Evolutionary conservation across 352 stramenopile genomes (phyloP).

Genomic region (Phytopythium ostracodes): DNA sequence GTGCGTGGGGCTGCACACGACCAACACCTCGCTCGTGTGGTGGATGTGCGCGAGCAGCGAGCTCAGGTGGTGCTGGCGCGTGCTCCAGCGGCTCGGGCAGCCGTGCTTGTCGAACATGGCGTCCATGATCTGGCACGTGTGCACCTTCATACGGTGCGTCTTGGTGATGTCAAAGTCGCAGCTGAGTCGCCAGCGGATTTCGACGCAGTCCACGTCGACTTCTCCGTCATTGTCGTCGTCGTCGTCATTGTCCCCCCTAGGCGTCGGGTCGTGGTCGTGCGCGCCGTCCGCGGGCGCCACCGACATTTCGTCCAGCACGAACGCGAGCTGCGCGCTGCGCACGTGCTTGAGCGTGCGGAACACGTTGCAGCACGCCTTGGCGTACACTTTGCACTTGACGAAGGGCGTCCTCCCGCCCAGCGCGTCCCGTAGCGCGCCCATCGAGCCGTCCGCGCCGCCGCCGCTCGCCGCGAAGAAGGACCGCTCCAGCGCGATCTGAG

Average conservation of each 20-base stretch:
- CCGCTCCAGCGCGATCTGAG: constrained; percentile 50
- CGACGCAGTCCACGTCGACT: constrained; percentile 55
- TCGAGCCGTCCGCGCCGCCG: constrained; percentile 16
- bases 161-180: constrained; percentile 88
- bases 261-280: constrained; percentile 6
- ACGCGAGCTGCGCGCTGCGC: constrained; percentile 59
- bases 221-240: constrained; percentile 21
- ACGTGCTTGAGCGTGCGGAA: constrained; percentile 85
- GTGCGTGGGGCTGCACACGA: constrained; percentile 57
- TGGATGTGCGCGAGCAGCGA: constrained; percentile 80
- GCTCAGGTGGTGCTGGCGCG: constrained; percentile 67
- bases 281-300: constrained; percentile 19
- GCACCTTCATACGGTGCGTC: constrained; percentile 81
- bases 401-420: constrained; percentile 35
- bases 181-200: constrained; percentile 60
- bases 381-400: constrained; percentile 74
- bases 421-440: constrained; percentile 12
- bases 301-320: constrained; percentile 46
- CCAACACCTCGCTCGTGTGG: constrained; percentile 71
- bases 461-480: constrained; percentile 53
- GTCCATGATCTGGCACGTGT: constrained; percentile 72
- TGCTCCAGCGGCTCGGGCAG: constrained; percentile 50
- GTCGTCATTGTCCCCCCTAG: background rate
- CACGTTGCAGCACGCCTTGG: constrained; percentile 74
- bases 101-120: constrained; percentile 63